Percentiles rank a stretch among this genome's conserved stretches.
Evolutionary conservation across 192 early-diverging fungal species (phyloP).

Genomic region (Coemansia sp.): DNA sequence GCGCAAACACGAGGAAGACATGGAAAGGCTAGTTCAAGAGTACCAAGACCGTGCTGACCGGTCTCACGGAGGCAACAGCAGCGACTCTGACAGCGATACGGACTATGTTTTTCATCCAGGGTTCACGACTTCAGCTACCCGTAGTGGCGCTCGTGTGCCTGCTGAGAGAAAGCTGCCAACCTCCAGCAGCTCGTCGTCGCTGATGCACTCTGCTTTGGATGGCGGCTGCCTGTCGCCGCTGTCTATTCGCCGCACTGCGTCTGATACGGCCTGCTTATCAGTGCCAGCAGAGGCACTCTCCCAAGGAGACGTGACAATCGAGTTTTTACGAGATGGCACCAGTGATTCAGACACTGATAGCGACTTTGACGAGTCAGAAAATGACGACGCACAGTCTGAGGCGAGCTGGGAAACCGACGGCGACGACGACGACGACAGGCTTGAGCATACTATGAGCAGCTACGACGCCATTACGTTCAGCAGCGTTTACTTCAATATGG

Average conservation of each 20-base stretch:
- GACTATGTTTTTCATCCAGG: slow-evolving; percentile 18
- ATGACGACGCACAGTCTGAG: neutral
- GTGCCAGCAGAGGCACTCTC: neutral
- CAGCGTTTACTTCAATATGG: neutral
- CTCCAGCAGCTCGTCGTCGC: slow-evolving; percentile 21
- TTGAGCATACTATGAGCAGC: neutral
- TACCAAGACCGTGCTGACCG: slow-evolving; percentile 17
- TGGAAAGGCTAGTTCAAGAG: slow-evolving; percentile 27
- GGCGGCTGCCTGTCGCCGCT: neutral
- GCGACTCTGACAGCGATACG: slow-evolving; percentile 20
- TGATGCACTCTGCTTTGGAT: neutral
- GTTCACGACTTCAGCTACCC: slow-evolving; percentile 10
- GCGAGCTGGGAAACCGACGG: slow-evolving; percentile 2
- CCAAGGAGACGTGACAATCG: slow-evolving; percentile 12
- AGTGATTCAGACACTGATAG: slow-evolving; percentile 1
- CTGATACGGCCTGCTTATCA: slow-evolving; percentile 11
- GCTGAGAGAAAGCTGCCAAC: neutral
- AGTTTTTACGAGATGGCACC: slow-evolving; percentile 8
- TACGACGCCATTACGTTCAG: slow-evolving; percentile 9
- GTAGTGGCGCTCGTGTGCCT: neutral
- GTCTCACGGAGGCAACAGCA: slow-evolving; percentile 9
- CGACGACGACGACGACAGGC: neutral
- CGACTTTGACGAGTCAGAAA: neutral
- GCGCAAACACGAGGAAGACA: slow-evolving; percentile 43
- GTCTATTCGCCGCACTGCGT: slow-evolving; percentile 19